Base-by-base conservation (phyloP, 2,329 filamentous ascomycete genomes). In the Albophoma yamanashiensis region DNA sequence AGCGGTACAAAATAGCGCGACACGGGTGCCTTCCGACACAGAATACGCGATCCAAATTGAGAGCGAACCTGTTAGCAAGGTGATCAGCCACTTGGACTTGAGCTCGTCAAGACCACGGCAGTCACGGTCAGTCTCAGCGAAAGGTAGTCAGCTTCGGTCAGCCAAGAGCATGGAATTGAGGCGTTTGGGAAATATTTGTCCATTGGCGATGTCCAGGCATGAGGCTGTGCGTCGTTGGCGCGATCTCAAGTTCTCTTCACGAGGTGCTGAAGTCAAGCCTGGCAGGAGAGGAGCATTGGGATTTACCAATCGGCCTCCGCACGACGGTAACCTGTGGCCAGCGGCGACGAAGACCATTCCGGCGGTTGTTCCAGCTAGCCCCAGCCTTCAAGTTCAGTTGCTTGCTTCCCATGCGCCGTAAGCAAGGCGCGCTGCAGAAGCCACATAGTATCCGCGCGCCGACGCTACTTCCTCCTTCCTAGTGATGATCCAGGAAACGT, bases 91-190 rank as follows among this genome's bases (percentile, higher is more conserved):
- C 34, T 45, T 17, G 59, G 50, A 25, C 22, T 52, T 12, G 57
- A 61, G 17, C 43, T 61, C 6, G 45, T 59, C 38, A 57, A 59
- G 57, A 59, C 45, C 1, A 61, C 58, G 5, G 60, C 57, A 15
- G 60, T 61, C 3, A 58, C 55, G 2, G 45, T 61, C 42, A 55
- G 60, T 31, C 60, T 27, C 34, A 57, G 25, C 25, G 43, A n/a
- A 6, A 47, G 43, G 25, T 20, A 27, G 27, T 39, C 38, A 34
- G 17, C 56, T 15, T 31, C 40, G 11, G 38, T 17, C 27, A n/a
- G 43, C 20, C 31, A 55, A n/a, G 42, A 39, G 15, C 42, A 27
- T 1, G 39, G 34, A 43, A 47, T 22, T n/a, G 39, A 15, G 8
- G 42, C 20, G 3, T 55, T 36, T 11, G 12, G 9, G 7, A 42